phyloP scores from a whole-genome alignment of 2,329 filamentous ascomycete genomes.

The Curvularia hawaiiensis region DNA sequence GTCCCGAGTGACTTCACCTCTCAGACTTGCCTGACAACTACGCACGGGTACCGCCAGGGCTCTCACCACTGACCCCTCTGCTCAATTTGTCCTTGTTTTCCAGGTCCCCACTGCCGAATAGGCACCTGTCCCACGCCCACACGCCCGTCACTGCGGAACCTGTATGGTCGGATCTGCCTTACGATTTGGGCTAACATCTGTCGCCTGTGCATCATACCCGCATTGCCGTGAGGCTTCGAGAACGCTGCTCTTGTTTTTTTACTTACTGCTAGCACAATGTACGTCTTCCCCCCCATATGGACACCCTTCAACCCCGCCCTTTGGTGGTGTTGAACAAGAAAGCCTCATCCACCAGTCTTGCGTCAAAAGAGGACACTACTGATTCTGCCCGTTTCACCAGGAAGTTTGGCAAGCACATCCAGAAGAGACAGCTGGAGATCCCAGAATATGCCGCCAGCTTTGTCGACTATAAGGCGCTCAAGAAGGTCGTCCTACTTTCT shows the following conservation, averaged over 20 bases:
- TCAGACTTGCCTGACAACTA: constrained; percentile 32
- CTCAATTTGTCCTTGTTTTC: constrained; percentile 32
- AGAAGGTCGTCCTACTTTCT: constrained; percentile 71
- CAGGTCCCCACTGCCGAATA: constrained; percentile 34
- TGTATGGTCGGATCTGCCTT: constrained; percentile 43
- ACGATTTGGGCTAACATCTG: constrained; percentile 29
- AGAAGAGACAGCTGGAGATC: constrained; percentile 98
- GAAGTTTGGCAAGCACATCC: constrained; percentile 99
- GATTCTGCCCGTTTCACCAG: constrained; percentile 58
- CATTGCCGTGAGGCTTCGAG: constrained; percentile 28
- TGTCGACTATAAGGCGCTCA: constrained; percentile 98
- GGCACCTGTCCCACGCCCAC: constrained; percentile 36
- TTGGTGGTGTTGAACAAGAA: constrained; percentile 40
- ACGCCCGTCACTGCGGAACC: constrained; percentile 30
- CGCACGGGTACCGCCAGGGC: constrained; percentile 34
- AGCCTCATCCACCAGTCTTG: constrained; percentile 42
- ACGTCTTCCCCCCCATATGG: constrained; percentile 44
- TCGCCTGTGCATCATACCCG: constrained; percentile 40
- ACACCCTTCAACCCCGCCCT: constrained; percentile 37
- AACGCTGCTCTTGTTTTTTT: constrained; percentile 26
- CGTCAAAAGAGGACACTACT: constrained; percentile 46
- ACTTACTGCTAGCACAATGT: constrained; percentile 42
- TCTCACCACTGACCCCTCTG: constrained; percentile 28
- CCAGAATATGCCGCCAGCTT: constrained; percentile 99
- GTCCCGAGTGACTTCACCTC: constrained; percentile 35